A percentile compares a stretch with the other conserved stretches of the same genome.
Conservation (phyloP, 139 green algal genomes). For the Closterium sp. region DNA sequence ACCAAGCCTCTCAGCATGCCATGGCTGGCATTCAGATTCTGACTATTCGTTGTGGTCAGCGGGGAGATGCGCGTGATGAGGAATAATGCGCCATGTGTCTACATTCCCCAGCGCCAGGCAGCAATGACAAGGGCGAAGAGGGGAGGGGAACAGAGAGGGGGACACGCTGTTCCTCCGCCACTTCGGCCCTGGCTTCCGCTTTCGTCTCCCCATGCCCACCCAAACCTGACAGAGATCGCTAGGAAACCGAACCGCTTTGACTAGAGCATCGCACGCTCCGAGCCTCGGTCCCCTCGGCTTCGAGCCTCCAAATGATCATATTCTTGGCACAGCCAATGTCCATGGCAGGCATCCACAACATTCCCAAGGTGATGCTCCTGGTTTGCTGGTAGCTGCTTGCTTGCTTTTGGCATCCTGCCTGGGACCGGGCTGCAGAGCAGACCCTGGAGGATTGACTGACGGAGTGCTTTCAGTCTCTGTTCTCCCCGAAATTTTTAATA, state of each 20-base stretch:
- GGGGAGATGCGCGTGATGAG: not conserved
- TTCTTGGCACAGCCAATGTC: not conserved
- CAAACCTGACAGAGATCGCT: not conserved
- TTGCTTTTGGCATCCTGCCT: too few species aligned
- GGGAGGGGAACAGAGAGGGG: too few species aligned
- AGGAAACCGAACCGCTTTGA: not conserved
- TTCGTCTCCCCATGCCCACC: too few species aligned
- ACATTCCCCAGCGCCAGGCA: too few species aligned
- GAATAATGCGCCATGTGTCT: too few species aligned
- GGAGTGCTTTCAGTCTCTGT: not conserved
- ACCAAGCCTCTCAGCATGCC: not conserved
- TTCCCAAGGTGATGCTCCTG: too few species aligned
- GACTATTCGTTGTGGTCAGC: not conserved
- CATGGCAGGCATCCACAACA: too few species aligned
- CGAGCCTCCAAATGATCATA: not conserved
- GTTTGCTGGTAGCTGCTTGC: too few species aligned
- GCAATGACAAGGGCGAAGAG: too few species aligned
- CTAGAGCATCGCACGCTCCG: not conserved
- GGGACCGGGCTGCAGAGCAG: not conserved
- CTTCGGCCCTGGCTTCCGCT: too few species aligned
- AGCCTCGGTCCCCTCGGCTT: not conserved
- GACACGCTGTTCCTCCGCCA: too few species aligned
- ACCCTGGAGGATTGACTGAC: not conserved
- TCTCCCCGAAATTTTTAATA: not conserved
- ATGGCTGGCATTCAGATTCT: not conserved